Conservation (phyloP, 2,329 filamentous ascomycete species). For the Esteya vermicola region DNA sequence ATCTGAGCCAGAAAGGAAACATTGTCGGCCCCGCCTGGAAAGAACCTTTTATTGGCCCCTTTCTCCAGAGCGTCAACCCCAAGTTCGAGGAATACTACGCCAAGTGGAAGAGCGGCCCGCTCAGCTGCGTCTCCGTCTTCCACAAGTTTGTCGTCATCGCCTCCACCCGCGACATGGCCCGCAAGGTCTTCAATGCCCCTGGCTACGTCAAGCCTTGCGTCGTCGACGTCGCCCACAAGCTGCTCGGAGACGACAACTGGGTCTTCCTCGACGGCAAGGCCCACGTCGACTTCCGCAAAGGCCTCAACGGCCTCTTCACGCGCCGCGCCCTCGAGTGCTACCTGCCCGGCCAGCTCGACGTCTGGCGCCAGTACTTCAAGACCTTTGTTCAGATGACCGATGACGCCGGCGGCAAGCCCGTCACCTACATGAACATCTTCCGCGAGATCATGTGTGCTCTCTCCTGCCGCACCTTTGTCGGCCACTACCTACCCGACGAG, state of each 20-base stretch:
- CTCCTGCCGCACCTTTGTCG: conserved; percentile 92
- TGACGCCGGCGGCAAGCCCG: conserved; percentile 55
- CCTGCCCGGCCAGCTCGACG: conserved; percentile 81
- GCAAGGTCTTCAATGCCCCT: conserved; percentile 94
- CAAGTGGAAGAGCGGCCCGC: conserved; percentile 81
- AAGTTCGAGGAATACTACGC: conserved; percentile 82
- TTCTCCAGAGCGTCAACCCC: conserved; percentile 81
- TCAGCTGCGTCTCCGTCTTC: conserved; percentile 96
- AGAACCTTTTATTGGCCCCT: conserved; percentile 84
- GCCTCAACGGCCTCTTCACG: conserved; percentile 87
- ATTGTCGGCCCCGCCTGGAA: conserved; percentile 66
- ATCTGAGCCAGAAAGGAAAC: conserved; percentile 58
- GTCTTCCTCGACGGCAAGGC: conserved; percentile 92
- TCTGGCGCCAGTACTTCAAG: conserved; percentile 78
- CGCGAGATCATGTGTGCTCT: conserved; percentile 91
- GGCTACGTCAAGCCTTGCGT: conserved; percentile 88
- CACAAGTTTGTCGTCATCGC: conserved; percentile 89
- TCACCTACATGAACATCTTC: conserved; percentile 82
- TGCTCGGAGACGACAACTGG: conserved; percentile 86
- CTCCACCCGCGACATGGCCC: conserved; percentile 84
- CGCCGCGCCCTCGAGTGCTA: conserved; percentile 77
- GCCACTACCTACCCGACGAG: conserved; percentile 84
- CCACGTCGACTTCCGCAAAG: conserved; percentile 95
- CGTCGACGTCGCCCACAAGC: conserved; percentile 85
- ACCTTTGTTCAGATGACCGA: conserved; percentile 64